These are phyloP conservation scores for Schwanniomyces pseudopolymorphus DNA, from an alignment of 805 yeast genomes.

Conservation along the genomic window DNA sequence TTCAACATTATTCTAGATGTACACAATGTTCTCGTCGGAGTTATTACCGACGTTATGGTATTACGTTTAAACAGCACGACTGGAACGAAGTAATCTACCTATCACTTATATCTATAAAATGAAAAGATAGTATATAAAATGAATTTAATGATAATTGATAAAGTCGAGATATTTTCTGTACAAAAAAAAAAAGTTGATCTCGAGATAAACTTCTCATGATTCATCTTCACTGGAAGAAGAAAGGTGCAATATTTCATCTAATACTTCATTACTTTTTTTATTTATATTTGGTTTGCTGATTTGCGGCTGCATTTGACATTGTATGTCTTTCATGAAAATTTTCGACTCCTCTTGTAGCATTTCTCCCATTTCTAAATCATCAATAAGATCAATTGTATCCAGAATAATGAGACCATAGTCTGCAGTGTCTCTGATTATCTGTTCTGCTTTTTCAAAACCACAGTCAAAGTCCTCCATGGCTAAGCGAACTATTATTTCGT, in stretches of 20 bases:
- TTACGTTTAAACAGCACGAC: constrained; percentile 5
- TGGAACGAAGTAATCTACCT: not conserved
- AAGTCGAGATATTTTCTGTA: not conserved
- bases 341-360: constrained; percentile 8
- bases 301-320: not conserved
- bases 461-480: constrained; percentile 45
- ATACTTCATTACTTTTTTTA: not conserved
- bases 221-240: not conserved
- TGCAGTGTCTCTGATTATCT: constrained; percentile 43
- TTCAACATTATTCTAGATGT: constrained; percentile 16
- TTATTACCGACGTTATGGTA: constrained; percentile 10
- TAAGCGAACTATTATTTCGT: constrained; percentile 56
- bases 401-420: constrained; percentile 46
- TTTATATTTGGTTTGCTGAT: not conserved
- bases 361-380: constrained; percentile 23
- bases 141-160: not conserved
- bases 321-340: constrained; percentile 8
- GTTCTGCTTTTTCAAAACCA: constrained; percentile 45
- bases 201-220: not conserved
- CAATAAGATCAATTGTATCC: constrained; percentile 27
- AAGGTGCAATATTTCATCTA: not conserved
- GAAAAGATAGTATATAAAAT: not conserved
- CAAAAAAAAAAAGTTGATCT: not conserved
- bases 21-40: constrained; percentile 15
- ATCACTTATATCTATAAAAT: not conserved